A percentile compares a stretch with the other conserved stretches of the same genome.
Conservation (phyloP, 2,329 filamentous ascomycete genomes). For the Scytalidium lignicola region DNA sequence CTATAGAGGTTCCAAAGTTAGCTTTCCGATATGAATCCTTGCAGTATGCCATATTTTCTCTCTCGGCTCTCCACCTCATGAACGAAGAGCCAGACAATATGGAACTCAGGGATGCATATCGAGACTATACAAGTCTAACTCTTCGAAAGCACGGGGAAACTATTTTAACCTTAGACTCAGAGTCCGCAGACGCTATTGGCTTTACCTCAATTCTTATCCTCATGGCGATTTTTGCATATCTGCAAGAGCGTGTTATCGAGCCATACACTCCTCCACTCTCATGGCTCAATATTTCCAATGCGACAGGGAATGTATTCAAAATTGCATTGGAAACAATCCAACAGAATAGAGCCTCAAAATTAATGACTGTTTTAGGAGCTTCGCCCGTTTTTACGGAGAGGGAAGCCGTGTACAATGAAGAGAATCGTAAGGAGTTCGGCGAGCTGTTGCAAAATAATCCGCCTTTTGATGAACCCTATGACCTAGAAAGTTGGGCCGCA, state of each 20-base stretch:
- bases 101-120: constrained; percentile 9
- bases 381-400: constrained; percentile 1
- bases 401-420: constrained; percentile 1
- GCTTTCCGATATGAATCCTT: constrained; percentile 8
- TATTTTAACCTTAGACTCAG: constrained; percentile 5
- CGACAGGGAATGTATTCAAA: constrained; percentile 8
- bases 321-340: constrained; percentile 5
- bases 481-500: constrained; percentile 4
- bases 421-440: constrained; percentile 3
- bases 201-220: constrained; percentile 12
- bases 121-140: constrained; percentile 9
- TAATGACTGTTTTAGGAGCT: constrained; percentile 6
- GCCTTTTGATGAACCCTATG: constrained; percentile 4
- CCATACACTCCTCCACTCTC: constrained; percentile 14
- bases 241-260: constrained; percentile 11
- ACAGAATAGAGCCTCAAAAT: constrained; percentile 6
- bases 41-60: constrained; percentile 11
- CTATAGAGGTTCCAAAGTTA: constrained; percentile 10
- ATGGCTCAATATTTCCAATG: constrained; percentile 11
- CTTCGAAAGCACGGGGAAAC: constrained; percentile 10
- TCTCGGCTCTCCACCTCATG: constrained; percentile 11
- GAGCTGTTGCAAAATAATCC: constrained; percentile 2
- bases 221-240: constrained; percentile 9
- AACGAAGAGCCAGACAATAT: constrained; percentile 5
- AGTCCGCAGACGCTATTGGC: constrained; percentile 10